A percentile compares a stretch with the other conserved stretches of the same genome.
Evolutionary conservation across 306 rosid species (phyloP).

Genomic region (Nissolia schottii): DNA sequence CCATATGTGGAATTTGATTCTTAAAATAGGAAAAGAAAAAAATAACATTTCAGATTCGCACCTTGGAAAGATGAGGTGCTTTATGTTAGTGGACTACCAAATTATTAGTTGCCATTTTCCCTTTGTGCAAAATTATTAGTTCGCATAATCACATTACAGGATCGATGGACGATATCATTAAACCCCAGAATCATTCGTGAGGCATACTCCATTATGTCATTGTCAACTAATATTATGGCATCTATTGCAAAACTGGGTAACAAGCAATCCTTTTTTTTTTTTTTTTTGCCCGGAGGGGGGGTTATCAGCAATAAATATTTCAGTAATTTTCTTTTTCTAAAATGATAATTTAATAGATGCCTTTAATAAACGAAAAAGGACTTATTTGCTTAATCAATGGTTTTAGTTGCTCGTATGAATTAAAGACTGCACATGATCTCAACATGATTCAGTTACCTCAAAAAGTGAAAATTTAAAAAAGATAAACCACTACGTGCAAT

Average conservation of each 20-base stretch:
- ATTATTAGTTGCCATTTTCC: not conserved
- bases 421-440: too few relatives aligned
- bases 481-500: too few relatives aligned
- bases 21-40: not conserved
- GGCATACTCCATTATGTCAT: not conserved
- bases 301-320: not conserved
- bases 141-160: not conserved
- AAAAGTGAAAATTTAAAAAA: too few relatives aligned
- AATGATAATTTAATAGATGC: not conserved
- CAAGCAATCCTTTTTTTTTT: not conserved
- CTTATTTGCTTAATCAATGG: not conserved
- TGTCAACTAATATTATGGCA: not conserved
- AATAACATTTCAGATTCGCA: not conserved
- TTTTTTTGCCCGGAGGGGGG: too few relatives aligned
- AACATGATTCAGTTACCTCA: too few relatives aligned
- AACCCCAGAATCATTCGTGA: not conserved
- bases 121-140: slow-evolving; percentile 4
- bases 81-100: slow-evolving; percentile 25
- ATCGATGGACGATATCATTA: not conserved
- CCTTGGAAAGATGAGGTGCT: not conserved
- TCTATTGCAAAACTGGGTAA: not conserved
- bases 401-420: too few relatives aligned
- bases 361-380: not conserved
- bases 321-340: too few relatives aligned
- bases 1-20: not conserved